These are phyloP conservation scores for Diplogelasinospora grovesii DNA, from an alignment of 495 filamentous ascomycete genomes.

Conservation along the genomic window DNA sequence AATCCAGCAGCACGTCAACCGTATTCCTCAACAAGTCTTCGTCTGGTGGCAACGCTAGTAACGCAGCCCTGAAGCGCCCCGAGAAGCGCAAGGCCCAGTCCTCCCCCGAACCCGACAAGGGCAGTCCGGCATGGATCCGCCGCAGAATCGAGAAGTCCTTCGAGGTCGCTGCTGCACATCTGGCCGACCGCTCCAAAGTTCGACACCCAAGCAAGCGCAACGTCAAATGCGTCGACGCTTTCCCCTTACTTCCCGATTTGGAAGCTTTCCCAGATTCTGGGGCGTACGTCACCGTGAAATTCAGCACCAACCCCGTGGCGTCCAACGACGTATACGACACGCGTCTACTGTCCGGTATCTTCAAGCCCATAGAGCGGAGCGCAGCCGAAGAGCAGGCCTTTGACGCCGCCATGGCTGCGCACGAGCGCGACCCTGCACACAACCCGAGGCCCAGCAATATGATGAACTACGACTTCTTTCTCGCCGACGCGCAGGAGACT, in stretches of 20 bases:
- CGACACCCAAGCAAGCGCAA: slow-evolving; percentile 78
- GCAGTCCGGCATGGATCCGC: slow-evolving; percentile 73
- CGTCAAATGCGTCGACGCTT: slow-evolving; percentile 69
- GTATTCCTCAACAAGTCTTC: slow-evolving; percentile 34
- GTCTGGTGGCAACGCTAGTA: too few species aligned
- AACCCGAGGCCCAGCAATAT: slow-evolving; percentile 55
- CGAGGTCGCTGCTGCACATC: slow-evolving; percentile 61
- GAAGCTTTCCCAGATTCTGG: slow-evolving; percentile 81
- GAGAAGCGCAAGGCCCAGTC: slow-evolving; percentile 35
- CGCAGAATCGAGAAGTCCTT: slow-evolving; percentile 80
- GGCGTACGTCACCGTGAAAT: slow-evolving; percentile 82
- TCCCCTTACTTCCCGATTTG: slow-evolving; percentile 81
- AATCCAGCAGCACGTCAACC: slow-evolving; percentile 15
- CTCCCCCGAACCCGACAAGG: slow-evolving; percentile 53
- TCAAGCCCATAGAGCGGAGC: slow-evolving; percentile 56
- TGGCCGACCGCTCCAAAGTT: slow-evolving; percentile 64
- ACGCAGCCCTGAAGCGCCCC: slow-evolving; percentile 27
- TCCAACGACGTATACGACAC: slow-evolving; percentile 58
- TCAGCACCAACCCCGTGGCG: slow-evolving; percentile 70
- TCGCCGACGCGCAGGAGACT: slow-evolving; percentile 51
- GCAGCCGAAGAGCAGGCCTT: slow-evolving; percentile 44
- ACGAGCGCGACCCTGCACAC: slow-evolving; percentile 55
- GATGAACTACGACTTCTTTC: slow-evolving; percentile 77
- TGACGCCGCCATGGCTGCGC: slow-evolving; percentile 48
- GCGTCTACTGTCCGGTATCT: slow-evolving; percentile 71